Conservation (phyloP, 306 rosid genomes). For the Corylus avellana region DNA sequence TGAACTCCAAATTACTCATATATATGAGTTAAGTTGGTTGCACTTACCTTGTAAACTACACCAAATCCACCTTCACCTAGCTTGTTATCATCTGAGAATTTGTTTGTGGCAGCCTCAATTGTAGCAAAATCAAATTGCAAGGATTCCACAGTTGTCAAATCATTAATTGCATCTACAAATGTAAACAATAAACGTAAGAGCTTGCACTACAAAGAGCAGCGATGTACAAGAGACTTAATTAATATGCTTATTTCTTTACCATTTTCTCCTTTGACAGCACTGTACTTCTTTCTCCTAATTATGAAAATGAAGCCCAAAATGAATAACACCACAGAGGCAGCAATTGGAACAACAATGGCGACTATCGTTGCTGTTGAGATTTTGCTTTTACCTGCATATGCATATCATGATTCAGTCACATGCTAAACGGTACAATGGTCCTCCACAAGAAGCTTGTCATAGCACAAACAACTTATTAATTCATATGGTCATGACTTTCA, state of each 20-base stretch:
- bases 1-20: not conserved
- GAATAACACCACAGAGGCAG: slow-evolving; percentile 23
- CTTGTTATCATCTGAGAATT: slow-evolving; percentile 24
- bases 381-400: not conserved
- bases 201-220: not conserved
- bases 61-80: slow-evolving; percentile 40
- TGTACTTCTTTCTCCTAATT: slow-evolving; percentile 21
- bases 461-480: no score
- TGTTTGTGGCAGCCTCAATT: slow-evolving; percentile 27
- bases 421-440: no score
- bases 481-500: no score
- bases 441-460: no score
- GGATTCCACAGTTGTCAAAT: slow-evolving; percentile 14
- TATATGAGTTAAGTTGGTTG: not conserved
- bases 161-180: not conserved
- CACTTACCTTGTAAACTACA: slow-evolving; percentile 27
- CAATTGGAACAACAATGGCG: slow-evolving; percentile 30
- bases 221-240: not conserved
- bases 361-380: slow-evolving; percentile 25
- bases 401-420: not conserved
- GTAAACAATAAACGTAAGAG: not conserved
- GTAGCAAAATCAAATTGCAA: slow-evolving; percentile 29
- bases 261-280: not conserved
- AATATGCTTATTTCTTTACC: no score
- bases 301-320: slow-evolving; percentile 23